Evolutionary conservation across 805 yeast species (phyloP).

Genomic region (Candida bentonensis): DNA sequence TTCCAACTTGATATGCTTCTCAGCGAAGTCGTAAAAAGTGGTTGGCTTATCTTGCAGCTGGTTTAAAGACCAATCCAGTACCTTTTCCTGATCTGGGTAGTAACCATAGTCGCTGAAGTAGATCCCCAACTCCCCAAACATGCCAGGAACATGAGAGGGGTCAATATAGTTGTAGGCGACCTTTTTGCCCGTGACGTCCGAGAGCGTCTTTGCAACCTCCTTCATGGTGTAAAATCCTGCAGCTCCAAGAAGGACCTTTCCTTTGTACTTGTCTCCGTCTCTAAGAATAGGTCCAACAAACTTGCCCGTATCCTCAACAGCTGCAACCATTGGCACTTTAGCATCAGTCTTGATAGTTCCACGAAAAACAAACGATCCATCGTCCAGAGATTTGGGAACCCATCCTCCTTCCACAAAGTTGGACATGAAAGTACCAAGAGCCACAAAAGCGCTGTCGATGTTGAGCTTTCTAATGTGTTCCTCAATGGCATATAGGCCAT

Average conservation of each 20-base stretch:
- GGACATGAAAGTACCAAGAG: not conserved
- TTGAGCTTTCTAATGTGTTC: not conserved
- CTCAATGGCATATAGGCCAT: not conserved
- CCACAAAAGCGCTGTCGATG: not conserved
- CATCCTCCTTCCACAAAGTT: not conserved
- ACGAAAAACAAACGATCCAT: not conserved
- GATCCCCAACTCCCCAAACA: not conserved
- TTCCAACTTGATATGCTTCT: not conserved
- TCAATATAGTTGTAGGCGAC: not conserved
- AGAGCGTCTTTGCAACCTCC: not conserved
- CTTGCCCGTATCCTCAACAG: not conserved
- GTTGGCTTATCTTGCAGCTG: not conserved
- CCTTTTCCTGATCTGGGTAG: not conserved
- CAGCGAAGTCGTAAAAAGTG: not conserved
- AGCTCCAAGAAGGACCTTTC: not conserved
- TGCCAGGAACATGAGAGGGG: not conserved
- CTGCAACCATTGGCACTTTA: not conserved
- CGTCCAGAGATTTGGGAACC: not conserved
- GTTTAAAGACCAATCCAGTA: not conserved
- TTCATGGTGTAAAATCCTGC: not conserved
- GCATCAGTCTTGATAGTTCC: not conserved
- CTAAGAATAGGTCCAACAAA: not conserved
- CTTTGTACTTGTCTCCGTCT: not conserved
- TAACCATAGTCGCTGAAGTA: not conserved
- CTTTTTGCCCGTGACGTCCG: not conserved